These are phyloP conservation scores for Osmanthus fragrans DNA, from an alignment of 257 asterid genomes.

Conservation along the genomic window DNA sequence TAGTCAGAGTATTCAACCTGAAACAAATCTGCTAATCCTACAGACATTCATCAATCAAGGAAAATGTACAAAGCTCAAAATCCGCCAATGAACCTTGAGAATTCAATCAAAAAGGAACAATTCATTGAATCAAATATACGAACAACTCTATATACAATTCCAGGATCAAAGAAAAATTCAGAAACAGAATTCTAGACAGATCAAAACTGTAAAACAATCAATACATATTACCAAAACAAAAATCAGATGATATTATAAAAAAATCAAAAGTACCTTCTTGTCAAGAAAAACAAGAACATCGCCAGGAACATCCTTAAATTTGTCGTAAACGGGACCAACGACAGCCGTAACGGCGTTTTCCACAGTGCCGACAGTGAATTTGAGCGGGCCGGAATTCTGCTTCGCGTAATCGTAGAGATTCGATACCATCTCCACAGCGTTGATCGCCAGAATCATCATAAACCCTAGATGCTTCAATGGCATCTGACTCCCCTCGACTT, in stretches of 20 bases:
- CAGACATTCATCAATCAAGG: background rate
- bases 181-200: background rate
- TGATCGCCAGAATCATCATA: conserved; percentile 46
- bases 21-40: background rate
- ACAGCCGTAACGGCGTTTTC: conserved; percentile 63
- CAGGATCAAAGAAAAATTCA: background rate
- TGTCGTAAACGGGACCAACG: conserved; percentile 56
- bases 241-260: background rate
- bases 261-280: conserved; percentile 44
- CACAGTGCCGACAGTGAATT: conserved; percentile 51
- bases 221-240: background rate
- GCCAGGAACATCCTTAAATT: conserved; percentile 51
- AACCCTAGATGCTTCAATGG: conserved; percentile 66
- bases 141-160: background rate
- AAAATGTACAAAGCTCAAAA: background rate
- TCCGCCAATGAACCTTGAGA: background rate
- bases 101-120: background rate
- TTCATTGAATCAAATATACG: background rate
- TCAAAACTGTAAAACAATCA: background rate
- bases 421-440: conserved; percentile 49
- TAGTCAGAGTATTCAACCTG: background rate
- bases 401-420: conserved; percentile 62
- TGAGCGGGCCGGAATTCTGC: conserved; percentile 66
- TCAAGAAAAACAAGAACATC: conserved; percentile 64
- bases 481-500: conserved; percentile 37